phyloP scores from a whole-genome alignment of 2,329 filamentous ascomycete species.

The Lithohypha guttulata region DNA sequence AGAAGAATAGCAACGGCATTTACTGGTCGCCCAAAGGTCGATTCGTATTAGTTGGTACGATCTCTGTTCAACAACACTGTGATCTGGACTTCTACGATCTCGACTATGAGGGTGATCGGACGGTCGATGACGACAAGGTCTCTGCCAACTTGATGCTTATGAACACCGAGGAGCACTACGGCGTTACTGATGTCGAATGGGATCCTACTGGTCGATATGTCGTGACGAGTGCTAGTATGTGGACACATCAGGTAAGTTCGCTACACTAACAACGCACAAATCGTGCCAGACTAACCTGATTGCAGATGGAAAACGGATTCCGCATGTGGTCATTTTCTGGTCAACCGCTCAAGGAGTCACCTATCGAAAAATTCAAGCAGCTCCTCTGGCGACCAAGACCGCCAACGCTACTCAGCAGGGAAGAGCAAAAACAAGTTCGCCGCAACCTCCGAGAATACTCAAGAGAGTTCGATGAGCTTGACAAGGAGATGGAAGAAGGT shows the following conservation, averaged over 20 bases:
- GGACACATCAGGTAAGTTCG: conserved; percentile 80
- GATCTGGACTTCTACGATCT: conserved; percentile 97
- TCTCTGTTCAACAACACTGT: conserved; percentile 83
- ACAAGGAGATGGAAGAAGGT: conserved; percentile 82
- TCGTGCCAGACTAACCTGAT: neutral
- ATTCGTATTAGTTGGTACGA: conserved; percentile 88
- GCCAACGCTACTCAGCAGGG: conserved; percentile 80
- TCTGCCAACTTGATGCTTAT: conserved; percentile 91
- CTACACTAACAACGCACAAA: neutral
- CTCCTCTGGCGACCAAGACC: conserved; percentile 90
- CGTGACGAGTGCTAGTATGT: conserved; percentile 82
- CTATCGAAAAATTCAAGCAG: conserved; percentile 95
- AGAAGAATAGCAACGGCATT: conserved; percentile 99
- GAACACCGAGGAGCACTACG: conserved; percentile 90
- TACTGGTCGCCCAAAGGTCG: conserved; percentile 97
- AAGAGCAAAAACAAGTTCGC: conserved; percentile 94
- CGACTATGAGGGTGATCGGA: conserved; percentile 95
- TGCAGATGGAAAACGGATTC: conserved; percentile 96
- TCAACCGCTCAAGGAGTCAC: conserved; percentile 77
- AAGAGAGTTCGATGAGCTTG: conserved; percentile 88
- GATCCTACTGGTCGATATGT: conserved; percentile 93
- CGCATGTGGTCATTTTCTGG: conserved; percentile 97
- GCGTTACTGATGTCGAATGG: conserved; percentile 96
- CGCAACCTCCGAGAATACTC: conserved; percentile 98
- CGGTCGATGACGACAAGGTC: conserved; percentile 84